These are phyloP conservation scores for Cocos nucifera DNA, from an alignment of 176 grass and related monocot species.

Conservation along the genomic window DNA sequence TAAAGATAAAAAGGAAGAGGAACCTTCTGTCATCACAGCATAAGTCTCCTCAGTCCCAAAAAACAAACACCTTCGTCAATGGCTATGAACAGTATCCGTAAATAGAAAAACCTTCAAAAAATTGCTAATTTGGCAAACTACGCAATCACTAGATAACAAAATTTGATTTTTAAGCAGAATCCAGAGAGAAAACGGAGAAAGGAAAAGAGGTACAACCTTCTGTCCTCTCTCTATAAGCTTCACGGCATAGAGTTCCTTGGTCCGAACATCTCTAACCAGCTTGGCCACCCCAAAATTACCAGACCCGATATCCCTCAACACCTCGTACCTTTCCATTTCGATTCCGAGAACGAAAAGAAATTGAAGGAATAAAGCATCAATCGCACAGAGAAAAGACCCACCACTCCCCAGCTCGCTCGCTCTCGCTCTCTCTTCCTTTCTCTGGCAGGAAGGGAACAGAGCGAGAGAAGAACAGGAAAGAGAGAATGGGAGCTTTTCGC, in stretches of 20 bases:
- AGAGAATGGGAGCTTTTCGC: no score
- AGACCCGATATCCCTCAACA: conserved; percentile 85
- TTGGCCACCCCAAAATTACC: conserved; percentile 97
- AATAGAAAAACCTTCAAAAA: no score
- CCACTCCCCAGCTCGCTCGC: background rate
- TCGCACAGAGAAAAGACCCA: background rate
- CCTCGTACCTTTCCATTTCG: conserved; percentile 80
- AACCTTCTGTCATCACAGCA: no score
- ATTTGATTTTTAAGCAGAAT: background rate
- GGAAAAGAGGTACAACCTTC: conserved; percentile 32
- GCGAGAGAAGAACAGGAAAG: background rate
- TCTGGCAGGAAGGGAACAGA: background rate
- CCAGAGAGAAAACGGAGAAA: background rate
- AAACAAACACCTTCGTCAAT: no score
- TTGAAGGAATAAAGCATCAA: no score
- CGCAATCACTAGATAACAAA: no score
- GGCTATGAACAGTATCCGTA: no score
- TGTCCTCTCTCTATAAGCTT: conserved; percentile 94
- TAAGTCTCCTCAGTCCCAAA: no score
- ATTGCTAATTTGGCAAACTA: no score
- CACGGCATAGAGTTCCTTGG: conserved; percentile 81
- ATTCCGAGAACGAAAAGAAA: background rate
- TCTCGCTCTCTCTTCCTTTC: background rate
- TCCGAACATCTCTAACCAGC: conserved; percentile 67
- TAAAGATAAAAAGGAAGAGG: background rate